Evolutionary conservation across 352 stramenopile species (phyloP), one percentile per base, ranked within the genome.

Genomic region (Pilasporangium apinafurcum): DNA sequence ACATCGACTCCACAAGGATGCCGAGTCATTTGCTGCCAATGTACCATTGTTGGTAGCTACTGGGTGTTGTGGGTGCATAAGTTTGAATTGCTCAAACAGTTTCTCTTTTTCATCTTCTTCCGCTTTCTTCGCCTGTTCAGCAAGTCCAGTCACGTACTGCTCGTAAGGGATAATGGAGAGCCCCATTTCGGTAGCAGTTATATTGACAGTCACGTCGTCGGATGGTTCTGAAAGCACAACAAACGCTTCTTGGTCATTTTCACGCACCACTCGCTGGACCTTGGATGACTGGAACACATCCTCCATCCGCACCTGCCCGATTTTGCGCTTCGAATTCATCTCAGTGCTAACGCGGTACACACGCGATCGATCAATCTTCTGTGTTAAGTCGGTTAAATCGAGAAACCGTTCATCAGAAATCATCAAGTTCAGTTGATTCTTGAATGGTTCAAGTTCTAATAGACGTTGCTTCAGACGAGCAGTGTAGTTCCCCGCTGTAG

Each of bases 361-460:
- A 25, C 61, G 59, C 32, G 62, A 59, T 21, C 78, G 78, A 36
- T 90, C 68, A 49, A 90, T 85, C 16, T 52, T 74, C 45, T 90
- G 78, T 6, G 59, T 38, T 3, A 61, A 31, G 49, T 87, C 65
- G 17, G 22, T 39, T 42, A 90, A 27, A 48, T 87, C 74, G 7
- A 90, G 44, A 30, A 67, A 82, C 14, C 62, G 59, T 37, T 75
- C 58, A 36, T 90, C 78, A 41, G 76, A 85, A 49, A 83, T 79
- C 78, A 90, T 90, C 13, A 90, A 52, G 46, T 87, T 90, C 44
- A 90, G 54, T 43, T 79, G 64, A 54, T 90, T 90, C 61, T 87
- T 81, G 39, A 59, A 69, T 20, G 38, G 37, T 44, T 69, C 59
- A 18, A 90, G 56, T 41, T 82, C 62, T 17, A 63, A 33, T 7